phyloP scores from a whole-genome alignment of 768 basidiomycete genomes.

The Pleurotus cornucopiae region DNA sequence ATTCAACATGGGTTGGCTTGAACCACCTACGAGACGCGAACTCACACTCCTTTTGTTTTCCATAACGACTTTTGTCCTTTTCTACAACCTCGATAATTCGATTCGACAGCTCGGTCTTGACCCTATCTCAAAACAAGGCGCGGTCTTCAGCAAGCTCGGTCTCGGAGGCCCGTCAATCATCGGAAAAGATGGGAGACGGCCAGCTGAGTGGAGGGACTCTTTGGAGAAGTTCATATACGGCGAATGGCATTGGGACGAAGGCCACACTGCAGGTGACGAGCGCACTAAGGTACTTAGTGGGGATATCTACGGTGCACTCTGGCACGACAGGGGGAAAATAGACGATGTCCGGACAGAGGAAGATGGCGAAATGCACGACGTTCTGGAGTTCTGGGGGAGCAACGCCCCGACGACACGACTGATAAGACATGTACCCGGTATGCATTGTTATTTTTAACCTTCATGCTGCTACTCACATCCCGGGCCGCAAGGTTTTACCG shows the following conservation, averaged over 20 bases:
- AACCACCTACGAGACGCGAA: slow-evolving; percentile 72
- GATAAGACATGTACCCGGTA: slow-evolving; percentile 65
- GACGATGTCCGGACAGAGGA: slow-evolving; percentile 16
- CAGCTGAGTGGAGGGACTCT: slow-evolving; percentile 47
- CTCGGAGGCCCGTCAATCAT: slow-evolving; percentile 32
- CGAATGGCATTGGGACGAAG: slow-evolving; percentile 63
- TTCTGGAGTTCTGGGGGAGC: slow-evolving; percentile 51
- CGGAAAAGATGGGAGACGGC: slow-evolving; percentile 43
- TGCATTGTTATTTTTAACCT: slow-evolving; percentile 11
- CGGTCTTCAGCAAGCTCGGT: slow-evolving; percentile 34
- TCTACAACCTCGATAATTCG: slow-evolving; percentile 71
- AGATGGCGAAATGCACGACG: slow-evolving; percentile 46
- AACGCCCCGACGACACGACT: slow-evolving; percentile 53
- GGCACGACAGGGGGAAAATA: slow-evolving; percentile 23
- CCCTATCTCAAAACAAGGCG: slow-evolving; percentile 30
- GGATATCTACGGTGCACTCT: slow-evolving; percentile 1
- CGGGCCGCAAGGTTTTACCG: slow-evolving; percentile 61
- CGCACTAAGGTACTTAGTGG: slow-evolving; percentile 35
- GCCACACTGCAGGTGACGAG: slow-evolving; percentile 55
- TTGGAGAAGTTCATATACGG: slow-evolving; percentile 67
- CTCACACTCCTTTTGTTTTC: slow-evolving; percentile 63
- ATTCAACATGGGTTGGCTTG: slow-evolving; percentile 50
- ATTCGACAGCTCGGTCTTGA: slow-evolving; percentile 49
- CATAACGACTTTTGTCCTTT: slow-evolving; percentile 59
- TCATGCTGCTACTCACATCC: not conserved